phyloP scores from a whole-genome alignment of 1,284 basidiomycete species.

The Malassezia dermatis region DNA sequence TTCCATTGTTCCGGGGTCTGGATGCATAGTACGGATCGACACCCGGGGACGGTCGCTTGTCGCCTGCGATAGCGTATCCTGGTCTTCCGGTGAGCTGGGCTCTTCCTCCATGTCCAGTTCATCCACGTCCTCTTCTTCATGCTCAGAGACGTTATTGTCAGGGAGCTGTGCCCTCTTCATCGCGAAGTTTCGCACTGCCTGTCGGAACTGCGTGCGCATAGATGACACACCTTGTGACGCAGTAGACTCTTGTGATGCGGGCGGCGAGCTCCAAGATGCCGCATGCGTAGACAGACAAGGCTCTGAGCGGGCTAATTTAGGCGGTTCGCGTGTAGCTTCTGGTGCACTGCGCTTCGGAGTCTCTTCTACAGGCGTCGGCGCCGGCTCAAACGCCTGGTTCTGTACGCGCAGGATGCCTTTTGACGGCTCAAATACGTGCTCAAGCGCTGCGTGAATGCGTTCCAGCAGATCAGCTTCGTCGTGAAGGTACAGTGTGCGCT shows the following conservation, averaged over 20 bases:
- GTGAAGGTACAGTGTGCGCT: conserved; percentile 84
- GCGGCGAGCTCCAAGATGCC: neutral
- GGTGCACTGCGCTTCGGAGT: neutral
- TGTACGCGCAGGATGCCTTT: conserved; percentile 57
- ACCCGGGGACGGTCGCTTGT: neutral
- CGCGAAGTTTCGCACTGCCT: conserved; percentile 11
- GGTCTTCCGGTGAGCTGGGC: neutral
- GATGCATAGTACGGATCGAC: neutral
- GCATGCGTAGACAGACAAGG: neutral
- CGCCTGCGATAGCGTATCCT: neutral
- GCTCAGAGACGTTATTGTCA: neutral
- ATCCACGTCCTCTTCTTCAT: conserved; percentile 4
- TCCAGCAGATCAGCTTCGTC: conserved; percentile 72
- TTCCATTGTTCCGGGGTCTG: neutral
- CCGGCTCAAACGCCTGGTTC: neutral
- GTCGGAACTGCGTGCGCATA: conserved; percentile 10
- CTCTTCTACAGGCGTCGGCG: neutral
- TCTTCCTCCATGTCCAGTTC: neutral
- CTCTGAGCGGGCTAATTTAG: neutral
- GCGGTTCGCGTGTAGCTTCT: neutral
- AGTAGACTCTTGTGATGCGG: neutral
- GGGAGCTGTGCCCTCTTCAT: neutral
- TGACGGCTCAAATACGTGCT: conserved; percentile 58
- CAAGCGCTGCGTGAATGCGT: conserved; percentile 63
- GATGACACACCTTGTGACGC: neutral